Percentiles rank a stretch among this genome's conserved stretches.
Evolutionary conservation across 2,329 filamentous ascomycete species (phyloP).

Genomic region (Ophiostoma perfectum): DNA sequence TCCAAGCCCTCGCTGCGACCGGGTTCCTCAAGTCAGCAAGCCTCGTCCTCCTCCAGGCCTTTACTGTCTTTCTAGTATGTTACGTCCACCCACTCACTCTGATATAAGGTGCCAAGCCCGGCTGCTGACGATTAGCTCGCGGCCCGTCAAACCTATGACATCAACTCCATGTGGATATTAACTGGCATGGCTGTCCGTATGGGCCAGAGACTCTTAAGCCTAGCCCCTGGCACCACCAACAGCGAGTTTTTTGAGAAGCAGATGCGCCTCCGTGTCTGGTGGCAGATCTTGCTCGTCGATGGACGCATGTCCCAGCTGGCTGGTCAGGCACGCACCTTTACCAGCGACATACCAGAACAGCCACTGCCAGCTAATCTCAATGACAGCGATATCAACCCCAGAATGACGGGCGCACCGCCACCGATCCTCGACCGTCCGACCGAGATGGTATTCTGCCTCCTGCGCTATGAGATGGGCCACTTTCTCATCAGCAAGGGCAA

Average conservation of each 20-base stretch:
- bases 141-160: not conserved
- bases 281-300: slow-evolving; percentile 53
- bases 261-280: slow-evolving; percentile 55
- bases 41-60: not conserved
- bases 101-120: not conserved
- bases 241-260: slow-evolving; percentile 53
- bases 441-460: slow-evolving; percentile 46
- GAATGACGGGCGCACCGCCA: slow-evolving; percentile 44
- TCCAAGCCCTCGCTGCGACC: not conserved
- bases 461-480: slow-evolving; percentile 40
- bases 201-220: slow-evolving; percentile 17
- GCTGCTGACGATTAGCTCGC: not conserved
- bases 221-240: slow-evolving; percentile 38
- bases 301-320: slow-evolving; percentile 32
- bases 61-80: not conserved
- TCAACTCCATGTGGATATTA: not conserved
- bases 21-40: not conserved
- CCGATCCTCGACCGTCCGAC: slow-evolving; percentile 41
- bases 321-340: slow-evolving; percentile 17
- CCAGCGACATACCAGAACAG: slow-evolving; percentile 34
- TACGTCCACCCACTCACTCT: not conserved
- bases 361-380: slow-evolving; percentile 35
- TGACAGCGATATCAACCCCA: slow-evolving; percentile 41
- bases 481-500: slow-evolving; percentile 35
- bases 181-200: not conserved